Percentiles rank a stretch among this genome's conserved stretches.
Conservation (phyloP, 768 basidiomycete genomes). For the Termitomyces sp. region DNA sequence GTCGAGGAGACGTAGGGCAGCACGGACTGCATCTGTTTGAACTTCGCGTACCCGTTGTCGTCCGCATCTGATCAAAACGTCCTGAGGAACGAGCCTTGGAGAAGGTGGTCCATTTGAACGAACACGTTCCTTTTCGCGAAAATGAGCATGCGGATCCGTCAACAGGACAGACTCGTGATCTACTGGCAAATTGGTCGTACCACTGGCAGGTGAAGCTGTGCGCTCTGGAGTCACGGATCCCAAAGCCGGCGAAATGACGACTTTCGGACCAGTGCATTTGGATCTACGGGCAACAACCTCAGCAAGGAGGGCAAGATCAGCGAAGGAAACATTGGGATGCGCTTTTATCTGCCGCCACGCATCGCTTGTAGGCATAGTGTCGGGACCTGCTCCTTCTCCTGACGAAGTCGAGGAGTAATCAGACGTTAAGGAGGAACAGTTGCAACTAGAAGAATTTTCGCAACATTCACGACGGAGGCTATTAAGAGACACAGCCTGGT, state of each 20-base stretch:
- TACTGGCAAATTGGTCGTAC: conserved; percentile 1
- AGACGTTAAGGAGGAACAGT: conserved; percentile 16
- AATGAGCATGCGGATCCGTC: conserved; percentile 52
- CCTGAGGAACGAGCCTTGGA: conserved; percentile 55
- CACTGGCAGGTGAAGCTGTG: conserved; percentile 27
- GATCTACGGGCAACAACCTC: conserved; percentile 86
- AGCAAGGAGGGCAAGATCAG: conserved; percentile 79
- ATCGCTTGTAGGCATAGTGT: conserved; percentile 74
- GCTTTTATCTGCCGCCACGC: conserved; percentile 84
- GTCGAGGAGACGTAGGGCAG: conserved; percentile 75
- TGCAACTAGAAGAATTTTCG: conserved; percentile 19
- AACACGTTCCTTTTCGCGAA: conserved; percentile 39
- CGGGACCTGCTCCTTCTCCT: conserved; percentile 21
- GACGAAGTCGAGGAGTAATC: neutral
- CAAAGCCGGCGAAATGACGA: conserved; percentile 52
- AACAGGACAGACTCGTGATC: conserved; percentile 37
- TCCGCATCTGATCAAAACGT: conserved; percentile 61
- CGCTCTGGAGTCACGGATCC: conserved; percentile 49
- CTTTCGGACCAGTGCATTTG: conserved; percentile 68
- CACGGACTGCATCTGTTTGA: conserved; percentile 66
- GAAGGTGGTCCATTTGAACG: conserved; percentile 31
- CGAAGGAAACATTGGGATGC: conserved; percentile 85
- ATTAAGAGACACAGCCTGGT: neutral
- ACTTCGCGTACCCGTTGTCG: conserved; percentile 63
- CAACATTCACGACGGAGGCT: conserved; percentile 16